These are phyloP conservation scores for Coemansia sp. DNA, from an alignment of 192 early-diverging fungal genomes.

Conservation along the genomic window DNA sequence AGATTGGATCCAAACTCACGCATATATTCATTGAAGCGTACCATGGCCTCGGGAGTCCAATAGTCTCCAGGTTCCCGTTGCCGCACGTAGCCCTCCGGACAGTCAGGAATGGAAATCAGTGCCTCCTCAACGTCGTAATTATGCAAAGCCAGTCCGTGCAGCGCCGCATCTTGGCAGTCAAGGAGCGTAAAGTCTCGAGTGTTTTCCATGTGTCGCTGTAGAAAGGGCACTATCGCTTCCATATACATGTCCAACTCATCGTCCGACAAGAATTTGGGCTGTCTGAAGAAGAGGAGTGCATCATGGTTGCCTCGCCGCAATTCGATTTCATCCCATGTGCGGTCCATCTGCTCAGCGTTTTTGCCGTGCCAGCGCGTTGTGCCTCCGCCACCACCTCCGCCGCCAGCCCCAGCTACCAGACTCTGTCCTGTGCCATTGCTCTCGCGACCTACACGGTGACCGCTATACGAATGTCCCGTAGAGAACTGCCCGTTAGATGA, in stretches of 20 bases:
- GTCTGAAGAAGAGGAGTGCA: conserved; percentile 44
- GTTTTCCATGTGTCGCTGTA: conserved; percentile 29
- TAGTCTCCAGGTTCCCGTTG: conserved; percentile 55
- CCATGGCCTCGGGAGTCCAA: conserved; percentile 58
- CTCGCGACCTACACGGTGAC: conserved; percentile 15
- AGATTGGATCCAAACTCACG: conserved; percentile 66
- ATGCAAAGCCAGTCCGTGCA: conserved; percentile 54
- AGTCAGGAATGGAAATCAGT: conserved; percentile 52
- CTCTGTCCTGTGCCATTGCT: neutral
- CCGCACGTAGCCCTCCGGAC: conserved; percentile 45
- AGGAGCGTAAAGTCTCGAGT: conserved; percentile 52
- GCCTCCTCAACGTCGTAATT: conserved; percentile 61
- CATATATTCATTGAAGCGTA: conserved; percentile 63
- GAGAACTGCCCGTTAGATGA: neutral
- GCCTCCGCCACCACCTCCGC: conserved; percentile 28
- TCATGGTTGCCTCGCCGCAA: conserved; percentile 38
- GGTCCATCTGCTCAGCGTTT: conserved; percentile 47
- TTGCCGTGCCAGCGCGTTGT: conserved; percentile 44
- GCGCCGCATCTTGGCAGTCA: conserved; percentile 65
- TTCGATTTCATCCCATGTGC: conserved; percentile 49
- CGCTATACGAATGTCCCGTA: neutral
- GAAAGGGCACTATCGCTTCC: conserved; percentile 43
- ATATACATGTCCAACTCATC: conserved; percentile 56
- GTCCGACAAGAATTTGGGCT: conserved; percentile 41
- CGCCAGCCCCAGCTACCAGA: neutral